These are phyloP conservation scores for Salix udensis DNA, from an alignment of 345 rosid species.

Conservation along the genomic window DNA sequence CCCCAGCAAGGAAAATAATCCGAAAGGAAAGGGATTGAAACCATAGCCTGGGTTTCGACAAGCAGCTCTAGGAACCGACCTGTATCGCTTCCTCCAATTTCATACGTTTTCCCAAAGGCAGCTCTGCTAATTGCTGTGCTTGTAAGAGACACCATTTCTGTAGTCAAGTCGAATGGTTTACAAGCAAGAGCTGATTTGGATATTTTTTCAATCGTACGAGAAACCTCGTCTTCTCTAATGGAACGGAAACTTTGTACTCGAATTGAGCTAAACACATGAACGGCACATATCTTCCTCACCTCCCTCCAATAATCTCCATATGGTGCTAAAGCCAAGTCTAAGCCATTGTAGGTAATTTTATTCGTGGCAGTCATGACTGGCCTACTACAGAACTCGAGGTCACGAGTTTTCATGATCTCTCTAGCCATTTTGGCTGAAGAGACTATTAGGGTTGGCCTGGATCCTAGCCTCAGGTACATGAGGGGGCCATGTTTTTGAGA, in stretches of 20 bases:
- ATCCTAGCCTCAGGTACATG: constrained; percentile 41
- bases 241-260: constrained; percentile 31
- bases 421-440: constrained; percentile 43
- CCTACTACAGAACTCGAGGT: constrained; percentile 43
- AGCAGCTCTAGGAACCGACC: constrained; percentile 20
- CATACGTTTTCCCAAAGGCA: constrained; percentile 45
- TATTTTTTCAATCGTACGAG: constrained; percentile 28
- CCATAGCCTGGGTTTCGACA: no score
- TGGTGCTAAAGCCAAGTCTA: constrained; percentile 46
- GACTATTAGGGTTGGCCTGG: constrained; percentile 28
- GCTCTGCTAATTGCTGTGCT: constrained; percentile 24
- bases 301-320: constrained; percentile 44
- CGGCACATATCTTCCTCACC: neutral
- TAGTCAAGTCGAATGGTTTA: no score
- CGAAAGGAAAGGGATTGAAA: constrained; percentile 31
- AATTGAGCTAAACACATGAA: constrained; percentile 35
- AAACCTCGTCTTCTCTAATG: constrained; percentile 41
- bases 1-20: constrained; percentile 45
- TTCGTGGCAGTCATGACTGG: constrained; percentile 29
- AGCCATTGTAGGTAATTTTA: constrained; percentile 41
- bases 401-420: constrained; percentile 39
- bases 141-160: neutral
- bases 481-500: constrained; percentile 54
- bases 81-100: constrained; percentile 20
- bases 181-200: neutral